Conservation (phyloP, 2,329 filamentous ascomycete genomes). For the Aspergillus ochraceus region DNA sequence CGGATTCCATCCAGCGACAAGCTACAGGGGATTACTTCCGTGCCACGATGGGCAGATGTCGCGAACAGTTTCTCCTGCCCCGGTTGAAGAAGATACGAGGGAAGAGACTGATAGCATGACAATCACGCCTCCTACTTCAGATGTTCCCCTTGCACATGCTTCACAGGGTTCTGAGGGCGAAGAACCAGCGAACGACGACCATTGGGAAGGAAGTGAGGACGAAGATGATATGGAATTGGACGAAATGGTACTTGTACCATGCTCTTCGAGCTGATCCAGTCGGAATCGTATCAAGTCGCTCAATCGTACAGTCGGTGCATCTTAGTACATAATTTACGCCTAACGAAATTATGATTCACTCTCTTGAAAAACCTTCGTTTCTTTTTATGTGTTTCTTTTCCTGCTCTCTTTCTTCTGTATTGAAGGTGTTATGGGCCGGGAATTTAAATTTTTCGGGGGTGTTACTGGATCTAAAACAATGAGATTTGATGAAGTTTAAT, state of each 20-base stretch:
- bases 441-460: too few species aligned
- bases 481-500: neutral
- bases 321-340: constrained; percentile 2
- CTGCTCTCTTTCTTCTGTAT: neutral
- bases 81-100: neutral
- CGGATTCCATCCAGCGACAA: neutral
- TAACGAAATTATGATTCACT: neutral
- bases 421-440: neutral
- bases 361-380: neutral
- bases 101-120: neutral
- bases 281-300: neutral
- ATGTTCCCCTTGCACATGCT: neutral
- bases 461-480: neutral
- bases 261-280: neutral
- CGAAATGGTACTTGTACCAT: constrained; percentile 9
- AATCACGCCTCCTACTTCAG: neutral
- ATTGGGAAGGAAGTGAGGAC: neutral
- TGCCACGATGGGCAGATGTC: neutral
- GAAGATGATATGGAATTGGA: constrained; percentile 1
- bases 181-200: neutral
- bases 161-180: neutral
- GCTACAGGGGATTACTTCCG: neutral
- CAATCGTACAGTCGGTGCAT: neutral
- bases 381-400: neutral
- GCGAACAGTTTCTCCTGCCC: neutral